Conservation (phyloP, 495 filamentous ascomycete genomes). For the Mycothermus thermophilus region DNA sequence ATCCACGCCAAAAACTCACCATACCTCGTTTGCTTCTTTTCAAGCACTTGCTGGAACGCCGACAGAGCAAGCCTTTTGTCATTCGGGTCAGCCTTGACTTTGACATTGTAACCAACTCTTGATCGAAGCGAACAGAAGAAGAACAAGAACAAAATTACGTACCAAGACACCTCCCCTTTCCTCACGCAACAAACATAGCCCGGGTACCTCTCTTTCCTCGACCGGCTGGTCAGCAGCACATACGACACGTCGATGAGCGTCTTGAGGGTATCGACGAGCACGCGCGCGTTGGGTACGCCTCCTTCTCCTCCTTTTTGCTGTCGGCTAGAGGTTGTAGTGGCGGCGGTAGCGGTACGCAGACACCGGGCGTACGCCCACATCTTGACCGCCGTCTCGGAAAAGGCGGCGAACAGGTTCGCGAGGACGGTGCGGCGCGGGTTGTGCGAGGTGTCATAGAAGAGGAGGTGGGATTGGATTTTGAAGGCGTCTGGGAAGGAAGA, state of each 20-base stretch:
- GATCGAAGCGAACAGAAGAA: conserved; percentile 3
- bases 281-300: conserved; percentile 36
- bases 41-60: conserved; percentile 52
- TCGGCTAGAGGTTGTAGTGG: too few species aligned
- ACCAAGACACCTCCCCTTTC: conserved; percentile 58
- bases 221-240: conserved; percentile 47
- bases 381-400: conserved; percentile 66
- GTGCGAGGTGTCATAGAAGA: conserved; percentile 77
- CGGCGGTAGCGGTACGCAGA: conserved; percentile 35
- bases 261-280: conserved; percentile 55
- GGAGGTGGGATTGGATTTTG: conserved; percentile 73
- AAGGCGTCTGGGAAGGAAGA: conserved; percentile 40
- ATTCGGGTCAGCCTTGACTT: conserved; percentile 7
- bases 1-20: conserved; percentile 48
- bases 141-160: conserved; percentile 11
- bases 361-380: conserved; percentile 66
- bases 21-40: conserved; percentile 57
- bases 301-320: too few species aligned
- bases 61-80: conserved; percentile 47
- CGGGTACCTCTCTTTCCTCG: conserved; percentile 30
- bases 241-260: conserved; percentile 52
- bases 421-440: conserved; percentile 58
- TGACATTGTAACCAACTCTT: not conserved
- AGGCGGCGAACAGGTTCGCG: conserved; percentile 57
- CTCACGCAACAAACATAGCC: conserved; percentile 45